A percentile compares a stretch with the other conserved stretches of the same genome.
Evolutionary conservation across 257 asterid species (phyloP).

Genomic region (Gentiana macrophylla): DNA sequence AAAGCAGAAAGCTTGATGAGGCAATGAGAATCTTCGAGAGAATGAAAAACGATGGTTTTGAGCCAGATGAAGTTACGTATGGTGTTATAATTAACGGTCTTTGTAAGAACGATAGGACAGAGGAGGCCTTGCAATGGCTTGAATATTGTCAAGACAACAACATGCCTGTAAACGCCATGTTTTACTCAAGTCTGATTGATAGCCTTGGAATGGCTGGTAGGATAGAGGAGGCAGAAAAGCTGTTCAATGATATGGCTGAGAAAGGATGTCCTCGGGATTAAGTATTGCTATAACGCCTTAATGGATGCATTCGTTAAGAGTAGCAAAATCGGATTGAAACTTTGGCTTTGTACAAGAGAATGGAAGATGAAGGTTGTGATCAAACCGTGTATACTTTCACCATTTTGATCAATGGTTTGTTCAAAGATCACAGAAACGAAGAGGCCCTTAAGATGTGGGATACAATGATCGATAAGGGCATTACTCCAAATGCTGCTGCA

Average conservation of each 20-base stretch:
- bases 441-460: constrained; percentile 76
- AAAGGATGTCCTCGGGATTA: constrained; percentile 67
- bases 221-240: constrained; percentile 53
- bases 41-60: constrained; percentile 60
- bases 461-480: constrained; percentile 79
- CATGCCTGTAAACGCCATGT: constrained; percentile 39
- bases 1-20: constrained; percentile 51
- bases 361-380: constrained; percentile 87
- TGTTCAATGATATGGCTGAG: constrained; percentile 69
- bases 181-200: constrained; percentile 81
- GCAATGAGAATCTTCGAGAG: constrained; percentile 63
- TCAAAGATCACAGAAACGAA: constrained; percentile 59
- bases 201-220: constrained; percentile 88
- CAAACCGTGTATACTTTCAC: constrained; percentile 88
- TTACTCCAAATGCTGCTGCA: constrained; percentile 75
- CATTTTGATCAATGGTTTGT: constrained; percentile 59
- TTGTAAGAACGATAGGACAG: constrained; percentile 68
- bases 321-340: constrained; percentile 70
- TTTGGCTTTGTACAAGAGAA: constrained; percentile 41
- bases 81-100: constrained; percentile 74
- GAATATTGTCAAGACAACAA: constrained; percentile 48
- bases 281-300: constrained; percentile 71
- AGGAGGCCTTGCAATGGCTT: constrained; percentile 68
- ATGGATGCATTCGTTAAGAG: constrained; percentile 62
- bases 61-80: constrained; percentile 74